Base-by-base conservation (phyloP, 257 asterid genomes). In the Euphrasia confusa region DNA sequence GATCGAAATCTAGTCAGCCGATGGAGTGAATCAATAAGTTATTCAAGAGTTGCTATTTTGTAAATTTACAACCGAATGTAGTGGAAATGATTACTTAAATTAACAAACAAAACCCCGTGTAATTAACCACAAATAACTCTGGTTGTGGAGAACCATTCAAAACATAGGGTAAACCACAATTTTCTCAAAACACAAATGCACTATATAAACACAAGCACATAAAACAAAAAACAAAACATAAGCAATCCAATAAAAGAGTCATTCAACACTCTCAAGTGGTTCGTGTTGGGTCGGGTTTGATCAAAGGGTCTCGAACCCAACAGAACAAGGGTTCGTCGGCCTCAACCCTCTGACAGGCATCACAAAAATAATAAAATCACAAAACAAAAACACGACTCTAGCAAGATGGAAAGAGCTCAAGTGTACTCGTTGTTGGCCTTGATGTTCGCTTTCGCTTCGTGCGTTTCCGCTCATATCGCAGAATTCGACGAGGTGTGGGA, bases 401-500 rank as follows among this genome's bases (percentile, higher is more conserved):
- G 27, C 53, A 76, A 64, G 35, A 85, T 78, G 84, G 58, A 39
- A 33, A 60, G 64, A 55, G 17, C 39, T 26, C 60, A 66, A 13
- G 21, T 56, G 17, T 60, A 58, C 47, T 32, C 68, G 53, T 59
- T 66, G 26, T 54, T 68, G 45, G 9, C 81, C 35, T 37, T 87
- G 21, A 33, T 76, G 44, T 28, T 79, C 1, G 77, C 76, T 32
- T 66, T 71, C 37, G 81, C 69, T 27, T 68, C 79, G 4, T 15
- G 54, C 27, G 47, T 68, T 2, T 11, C 12, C 5, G 88, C 80
- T 11, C 57, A 80, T 26, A 35, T 69, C 28, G 57, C 21, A 0
- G 74, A 72, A 0, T 59, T 61, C 10, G 96, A 87, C 11, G 87
- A 75, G 10, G 2, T 69, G 39, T 0, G 83, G 96, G 97, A 18